Percentiles rank a stretch among this genome's conserved stretches.
Conservation (phyloP, 805 yeast species). For the Candida pini region DNA sequence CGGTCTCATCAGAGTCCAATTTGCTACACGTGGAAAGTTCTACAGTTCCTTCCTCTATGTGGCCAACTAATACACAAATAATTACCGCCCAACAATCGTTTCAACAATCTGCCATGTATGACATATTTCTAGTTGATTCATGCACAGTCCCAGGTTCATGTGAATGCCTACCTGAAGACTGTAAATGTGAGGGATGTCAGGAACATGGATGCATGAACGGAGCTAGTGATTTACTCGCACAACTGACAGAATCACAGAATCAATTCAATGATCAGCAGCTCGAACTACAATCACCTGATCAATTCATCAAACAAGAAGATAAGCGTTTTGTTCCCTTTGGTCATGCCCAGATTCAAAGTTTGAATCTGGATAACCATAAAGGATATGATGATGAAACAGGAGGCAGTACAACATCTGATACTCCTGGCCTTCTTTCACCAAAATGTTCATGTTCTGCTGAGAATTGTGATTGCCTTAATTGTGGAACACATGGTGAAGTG, state of each 20-base stretch:
- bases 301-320: too few relatives aligned
- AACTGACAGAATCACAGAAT: not conserved
- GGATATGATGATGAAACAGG: too few relatives aligned
- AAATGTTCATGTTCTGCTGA: conserved; percentile 27
- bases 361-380: too few relatives aligned
- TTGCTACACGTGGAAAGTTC: too few relatives aligned
- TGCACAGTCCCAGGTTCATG: conserved; percentile 32
- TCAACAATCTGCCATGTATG: conserved; percentile 16
- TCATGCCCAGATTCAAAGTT: conserved; percentile 21
- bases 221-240: too few relatives aligned
- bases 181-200: conserved; percentile 27
- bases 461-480: conserved; percentile 30
- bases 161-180: conserved; percentile 26
- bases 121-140: conserved; percentile 27
- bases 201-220: conserved; percentile 22
- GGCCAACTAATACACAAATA: too few relatives aligned
- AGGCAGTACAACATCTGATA: too few relatives aligned
- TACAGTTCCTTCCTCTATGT: too few relatives aligned
- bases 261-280: not conserved
- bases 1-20: too few relatives aligned
- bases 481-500: conserved; percentile 28
- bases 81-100: too few relatives aligned
- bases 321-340: conserved; percentile 15
- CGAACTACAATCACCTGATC: too few relatives aligned
- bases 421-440: too few relatives aligned